Evolutionary conservation across 2,329 filamentous ascomycete species (phyloP).

Genomic region (Xylaria multiplex): DNA sequence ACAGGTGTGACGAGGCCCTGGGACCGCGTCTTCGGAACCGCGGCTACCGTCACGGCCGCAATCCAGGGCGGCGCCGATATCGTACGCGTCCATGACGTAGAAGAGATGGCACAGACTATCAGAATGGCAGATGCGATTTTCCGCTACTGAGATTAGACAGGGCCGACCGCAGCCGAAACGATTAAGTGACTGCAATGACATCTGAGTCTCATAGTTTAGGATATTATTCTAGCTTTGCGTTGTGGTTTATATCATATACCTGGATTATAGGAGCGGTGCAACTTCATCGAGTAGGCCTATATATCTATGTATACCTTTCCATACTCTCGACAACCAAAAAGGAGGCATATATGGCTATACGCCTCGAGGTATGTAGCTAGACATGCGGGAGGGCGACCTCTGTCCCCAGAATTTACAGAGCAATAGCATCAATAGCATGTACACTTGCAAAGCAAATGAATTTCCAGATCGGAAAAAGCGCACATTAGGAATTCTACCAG

Average conservation of each 20-base stretch:
- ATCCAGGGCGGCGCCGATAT: slow-evolving; percentile 90
- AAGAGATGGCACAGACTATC: slow-evolving; percentile 84
- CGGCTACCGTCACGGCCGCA: slow-evolving; percentile 85
- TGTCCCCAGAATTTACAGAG: background rate
- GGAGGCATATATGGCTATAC: slow-evolving; percentile 1
- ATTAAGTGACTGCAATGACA: background rate
- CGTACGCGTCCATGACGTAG: slow-evolving; percentile 89
- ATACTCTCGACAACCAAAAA: slow-evolving; percentile 15
- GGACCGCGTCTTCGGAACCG: slow-evolving; percentile 84
- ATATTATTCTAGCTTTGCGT: background rate
- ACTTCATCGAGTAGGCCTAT: background rate
- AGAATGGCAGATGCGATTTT: slow-evolving; percentile 95
- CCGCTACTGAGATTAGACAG: slow-evolving; percentile 56
- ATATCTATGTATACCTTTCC: background rate
- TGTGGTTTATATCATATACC: background rate
- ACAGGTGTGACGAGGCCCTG: slow-evolving; percentile 78
- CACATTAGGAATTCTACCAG: background rate
- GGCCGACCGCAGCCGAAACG: background rate
- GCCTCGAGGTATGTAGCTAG: background rate
- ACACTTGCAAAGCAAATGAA: background rate
- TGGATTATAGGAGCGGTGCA: background rate
- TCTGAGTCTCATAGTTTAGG: background rate
- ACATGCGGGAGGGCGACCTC: slow-evolving; percentile 6
- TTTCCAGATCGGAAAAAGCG: background rate
- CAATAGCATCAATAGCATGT: background rate